These are phyloP conservation scores for Candida sp. DNA, from an alignment of 1,139 yeast genomes.

Conservation along the genomic window DNA sequence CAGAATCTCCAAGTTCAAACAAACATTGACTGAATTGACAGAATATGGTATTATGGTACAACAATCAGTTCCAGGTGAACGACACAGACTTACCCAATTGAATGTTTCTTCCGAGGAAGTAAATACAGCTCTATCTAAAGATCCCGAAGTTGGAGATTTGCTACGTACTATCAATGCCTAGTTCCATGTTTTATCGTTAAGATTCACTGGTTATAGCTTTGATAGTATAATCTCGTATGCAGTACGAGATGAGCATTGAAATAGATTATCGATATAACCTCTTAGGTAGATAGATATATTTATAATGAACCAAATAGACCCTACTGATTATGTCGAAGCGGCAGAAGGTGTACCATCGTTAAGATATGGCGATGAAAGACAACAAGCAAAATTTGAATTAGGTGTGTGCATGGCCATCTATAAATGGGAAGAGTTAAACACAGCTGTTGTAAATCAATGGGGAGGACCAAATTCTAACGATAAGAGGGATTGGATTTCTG, in stretches of 20 bases:
- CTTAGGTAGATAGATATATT: background rate
- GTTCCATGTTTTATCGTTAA: background rate
- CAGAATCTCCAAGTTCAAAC: conserved; percentile 45
- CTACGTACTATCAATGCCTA: background rate
- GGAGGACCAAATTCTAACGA: conserved; percentile 92
- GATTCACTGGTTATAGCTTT: no score
- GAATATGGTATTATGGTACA: conserved; percentile 75
- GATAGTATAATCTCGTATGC: background rate
- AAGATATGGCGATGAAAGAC: conserved; percentile 55
- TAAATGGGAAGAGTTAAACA: conserved; percentile 82
- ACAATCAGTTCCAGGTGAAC: conserved; percentile 66
- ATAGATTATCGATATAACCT: background rate
- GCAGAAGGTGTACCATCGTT: conserved; percentile 38
- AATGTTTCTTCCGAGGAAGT: conserved; percentile 73
- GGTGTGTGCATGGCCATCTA: conserved; percentile 90
- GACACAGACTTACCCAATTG: conserved; percentile 60
- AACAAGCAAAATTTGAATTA: conserved; percentile 85
- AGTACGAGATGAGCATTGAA: conserved; percentile 2
- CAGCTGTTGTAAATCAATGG: conserved; percentile 97
- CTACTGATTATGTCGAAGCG: conserved; percentile 44
- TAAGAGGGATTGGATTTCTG: conserved; percentile 94
- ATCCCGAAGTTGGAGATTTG: conserved; percentile 2
- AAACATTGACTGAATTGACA: conserved; percentile 59
- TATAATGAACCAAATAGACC: conserved; percentile 29
- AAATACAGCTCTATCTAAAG: conserved; percentile 39